Conservation (phyloP, 441 rosid genomes). For the Gossypium gossypioides region DNA sequence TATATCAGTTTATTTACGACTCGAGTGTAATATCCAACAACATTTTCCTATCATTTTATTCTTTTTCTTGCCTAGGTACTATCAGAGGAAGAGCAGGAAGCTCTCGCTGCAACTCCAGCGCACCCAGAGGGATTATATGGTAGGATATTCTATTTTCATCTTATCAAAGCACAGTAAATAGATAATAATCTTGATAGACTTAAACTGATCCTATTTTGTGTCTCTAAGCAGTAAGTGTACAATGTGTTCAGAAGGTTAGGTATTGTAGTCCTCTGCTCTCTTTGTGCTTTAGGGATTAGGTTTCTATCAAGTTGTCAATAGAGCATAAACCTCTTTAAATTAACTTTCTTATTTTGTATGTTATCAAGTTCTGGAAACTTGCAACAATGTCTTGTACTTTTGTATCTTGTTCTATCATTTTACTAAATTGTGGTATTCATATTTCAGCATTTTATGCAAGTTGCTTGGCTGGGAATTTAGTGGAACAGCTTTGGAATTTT, state of each 20-base stretch:
- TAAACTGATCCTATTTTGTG: not conserved
- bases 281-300: not conserved
- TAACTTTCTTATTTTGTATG: no score
- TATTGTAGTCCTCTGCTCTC: not conserved
- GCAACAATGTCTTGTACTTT: not conserved
- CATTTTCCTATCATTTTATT: slow-evolving; percentile 1
- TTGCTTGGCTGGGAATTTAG: slow-evolving; percentile 64
- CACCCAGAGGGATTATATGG: slow-evolving; percentile 81
- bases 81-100: slow-evolving; percentile 76
- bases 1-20: not conserved
- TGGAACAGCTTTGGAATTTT: slow-evolving; percentile 85
- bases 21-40: not conserved
- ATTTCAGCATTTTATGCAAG: slow-evolving; percentile 72
- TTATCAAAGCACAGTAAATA: not conserved
- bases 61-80: slow-evolving; percentile 42
- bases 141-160: slow-evolving; percentile 23
- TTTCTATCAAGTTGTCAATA: not conserved
- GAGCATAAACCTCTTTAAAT: not conserved
- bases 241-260: not conserved
- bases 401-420: not conserved
- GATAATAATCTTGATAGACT: not conserved
- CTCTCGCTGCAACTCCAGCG: slow-evolving; percentile 84
- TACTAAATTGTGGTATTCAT: slow-evolving; percentile 1
- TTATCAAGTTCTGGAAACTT: no score
- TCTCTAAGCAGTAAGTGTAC: not conserved